phyloP scores from a whole-genome alignment of 345 rosid species.

The Sisymbrium altissimum region DNA sequence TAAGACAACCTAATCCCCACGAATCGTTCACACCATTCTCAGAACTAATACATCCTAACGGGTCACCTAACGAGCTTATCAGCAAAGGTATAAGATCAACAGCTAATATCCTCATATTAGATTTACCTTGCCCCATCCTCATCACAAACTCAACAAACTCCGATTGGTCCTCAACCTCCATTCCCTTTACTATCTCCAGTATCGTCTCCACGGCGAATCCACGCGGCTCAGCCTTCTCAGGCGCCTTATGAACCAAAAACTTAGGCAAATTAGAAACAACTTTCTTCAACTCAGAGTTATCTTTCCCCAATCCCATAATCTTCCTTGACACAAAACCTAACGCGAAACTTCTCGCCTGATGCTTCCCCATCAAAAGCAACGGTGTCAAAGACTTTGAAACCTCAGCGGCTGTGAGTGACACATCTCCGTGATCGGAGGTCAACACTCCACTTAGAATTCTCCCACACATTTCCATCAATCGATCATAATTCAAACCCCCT shows the following conservation, averaged over 20 bases:
- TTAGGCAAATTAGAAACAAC: conserved; percentile 61
- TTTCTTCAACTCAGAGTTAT: conserved; percentile 46
- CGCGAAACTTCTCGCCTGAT: conserved; percentile 66
- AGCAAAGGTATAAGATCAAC: conserved; percentile 71
- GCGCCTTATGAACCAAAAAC: conserved; percentile 71
- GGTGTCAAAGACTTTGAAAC: conserved; percentile 63
- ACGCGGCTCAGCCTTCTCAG: conserved; percentile 87
- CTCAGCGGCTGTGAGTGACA: conserved; percentile 58
- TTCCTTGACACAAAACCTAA: conserved; percentile 49
- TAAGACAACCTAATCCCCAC: conserved; percentile 63
- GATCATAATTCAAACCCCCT: conserved; percentile 32
- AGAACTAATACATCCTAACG: conserved; percentile 34
- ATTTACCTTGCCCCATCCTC: conserved; percentile 71
- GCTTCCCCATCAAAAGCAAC: conserved; percentile 56
- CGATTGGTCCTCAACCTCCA: conserved; percentile 54
- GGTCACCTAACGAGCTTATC: conserved; percentile 49
- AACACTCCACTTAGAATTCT: conserved; percentile 48
- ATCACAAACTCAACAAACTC: conserved; percentile 53
- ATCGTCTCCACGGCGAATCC: conserved; percentile 79
- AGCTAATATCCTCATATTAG: conserved; percentile 64
- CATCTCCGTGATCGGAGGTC: conserved; percentile 64
- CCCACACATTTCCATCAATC: conserved; percentile 52
- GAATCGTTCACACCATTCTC: conserved; percentile 31
- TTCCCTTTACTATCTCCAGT: conserved; percentile 57
- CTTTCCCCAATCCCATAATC: conserved; percentile 37